Evolutionary conservation across 306 rosid genomes (phyloP).

Genomic region (Dalbergia cochinchinensis): DNA sequence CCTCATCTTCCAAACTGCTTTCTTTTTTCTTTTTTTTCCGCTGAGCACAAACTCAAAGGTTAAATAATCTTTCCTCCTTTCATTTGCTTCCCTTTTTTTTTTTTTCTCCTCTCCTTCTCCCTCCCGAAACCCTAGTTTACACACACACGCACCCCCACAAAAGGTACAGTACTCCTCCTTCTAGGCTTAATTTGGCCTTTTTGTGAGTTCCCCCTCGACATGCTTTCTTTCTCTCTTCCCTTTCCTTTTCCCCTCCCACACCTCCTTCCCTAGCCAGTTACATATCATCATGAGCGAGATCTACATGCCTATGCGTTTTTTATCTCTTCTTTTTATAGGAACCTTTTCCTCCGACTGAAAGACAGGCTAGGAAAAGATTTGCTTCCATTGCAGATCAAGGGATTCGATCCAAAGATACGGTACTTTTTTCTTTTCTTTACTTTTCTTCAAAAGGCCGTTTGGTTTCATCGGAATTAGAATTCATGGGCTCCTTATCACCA

Average conservation of each 20-base stretch:
- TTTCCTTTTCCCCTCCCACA: neutral
- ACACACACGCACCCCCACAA: neutral
- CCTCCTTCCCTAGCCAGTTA: constrained; percentile 41
- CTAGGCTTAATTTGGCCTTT: constrained; percentile 39
- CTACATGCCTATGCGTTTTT: constrained; percentile 30
- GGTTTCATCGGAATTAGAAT: constrained; percentile 9
- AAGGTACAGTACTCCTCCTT: constrained; percentile 28
- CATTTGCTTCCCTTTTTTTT: constrained; percentile 20
- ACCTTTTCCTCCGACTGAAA: constrained; percentile 57
- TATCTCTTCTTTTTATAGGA: constrained; percentile 71
- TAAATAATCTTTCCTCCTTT: constrained; percentile 48
- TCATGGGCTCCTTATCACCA: constrained; percentile 33
- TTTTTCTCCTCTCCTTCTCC: neutral
- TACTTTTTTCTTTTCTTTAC: constrained; percentile 5
- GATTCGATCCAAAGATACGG: constrained; percentile 56
- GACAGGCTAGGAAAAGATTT: constrained; percentile 68
- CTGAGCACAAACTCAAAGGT: constrained; percentile 47
- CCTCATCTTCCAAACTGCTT: constrained; percentile 48
- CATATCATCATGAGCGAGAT: constrained; percentile 50
- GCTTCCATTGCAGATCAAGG: constrained; percentile 60
- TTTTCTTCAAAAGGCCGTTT: constrained; percentile 19
- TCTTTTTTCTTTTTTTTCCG: neutral
- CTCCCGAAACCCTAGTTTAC: constrained; percentile 62
- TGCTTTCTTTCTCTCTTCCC: constrained; percentile 21
- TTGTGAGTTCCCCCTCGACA: constrained; percentile 41